Conservation (phyloP, 441 rosid species). For the Dalechampia spathulata region DNA sequence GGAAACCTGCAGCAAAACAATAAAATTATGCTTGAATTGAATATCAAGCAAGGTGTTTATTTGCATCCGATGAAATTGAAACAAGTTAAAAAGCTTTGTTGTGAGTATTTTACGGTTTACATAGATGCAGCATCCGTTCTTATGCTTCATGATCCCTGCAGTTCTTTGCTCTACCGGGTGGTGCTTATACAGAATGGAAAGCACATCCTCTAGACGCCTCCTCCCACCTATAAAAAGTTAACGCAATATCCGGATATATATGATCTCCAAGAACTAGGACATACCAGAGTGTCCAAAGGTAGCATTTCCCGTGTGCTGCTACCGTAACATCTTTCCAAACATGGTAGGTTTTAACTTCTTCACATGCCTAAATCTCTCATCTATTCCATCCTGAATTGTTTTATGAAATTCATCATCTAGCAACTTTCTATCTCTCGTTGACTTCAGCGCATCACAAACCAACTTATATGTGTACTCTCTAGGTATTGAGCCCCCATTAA, state of each 20-base stretch:
- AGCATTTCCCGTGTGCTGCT: background rate
- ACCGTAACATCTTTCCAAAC: slow-evolving; percentile 16
- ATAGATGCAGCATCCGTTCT: background rate
- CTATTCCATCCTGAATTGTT: slow-evolving; percentile 42
- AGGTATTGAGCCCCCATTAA: slow-evolving; percentile 55
- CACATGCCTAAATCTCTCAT: slow-evolving; percentile 39
- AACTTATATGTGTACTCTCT: slow-evolving; percentile 64
- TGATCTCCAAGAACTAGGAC: no score
- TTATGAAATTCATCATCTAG: slow-evolving; percentile 34
- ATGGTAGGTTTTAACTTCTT: slow-evolving; percentile 52
- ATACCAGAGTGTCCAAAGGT: background rate
- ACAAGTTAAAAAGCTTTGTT: no score
- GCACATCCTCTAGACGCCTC: no score
- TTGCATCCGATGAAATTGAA: slow-evolving; percentile 1
- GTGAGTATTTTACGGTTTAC: no score
- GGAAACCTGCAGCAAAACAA: background rate
- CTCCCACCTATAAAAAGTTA: no score
- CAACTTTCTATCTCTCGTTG: slow-evolving; percentile 25
- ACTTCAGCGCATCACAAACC: slow-evolving; percentile 44
- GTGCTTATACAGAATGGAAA: no score
- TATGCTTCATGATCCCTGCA: background rate
- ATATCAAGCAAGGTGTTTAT: background rate
- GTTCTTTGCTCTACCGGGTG: background rate
- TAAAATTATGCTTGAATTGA: background rate
- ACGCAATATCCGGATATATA: no score